Evolutionary conservation across 176 grass and related monocot species (phyloP).

Genomic region (Panicum miliaceum): DNA sequence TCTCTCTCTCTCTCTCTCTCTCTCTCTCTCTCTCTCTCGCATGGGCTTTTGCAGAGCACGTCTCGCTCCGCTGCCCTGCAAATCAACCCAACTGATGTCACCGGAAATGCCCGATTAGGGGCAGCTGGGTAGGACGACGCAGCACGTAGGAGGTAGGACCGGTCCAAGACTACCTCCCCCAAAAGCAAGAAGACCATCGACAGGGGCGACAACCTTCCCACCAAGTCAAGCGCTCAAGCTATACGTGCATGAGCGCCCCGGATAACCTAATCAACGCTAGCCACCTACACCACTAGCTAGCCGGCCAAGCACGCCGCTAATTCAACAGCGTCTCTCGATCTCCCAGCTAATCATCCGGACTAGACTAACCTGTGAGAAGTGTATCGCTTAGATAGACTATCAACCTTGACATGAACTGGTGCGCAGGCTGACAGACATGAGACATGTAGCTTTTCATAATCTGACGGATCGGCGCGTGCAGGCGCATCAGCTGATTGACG

Average conservation of each 20-base stretch:
- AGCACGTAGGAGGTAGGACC: background rate
- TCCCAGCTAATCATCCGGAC: background rate
- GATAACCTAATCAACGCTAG: constrained; percentile 1
- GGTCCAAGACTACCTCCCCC: background rate
- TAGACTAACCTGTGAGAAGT: background rate
- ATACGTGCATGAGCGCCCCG: constrained; percentile 6
- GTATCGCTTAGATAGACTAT: no score
- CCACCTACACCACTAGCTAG: background rate
- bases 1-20: no score
- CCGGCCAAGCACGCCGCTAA: background rate
- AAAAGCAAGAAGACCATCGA: background rate
- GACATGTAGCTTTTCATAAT: background rate
- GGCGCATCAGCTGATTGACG: background rate
- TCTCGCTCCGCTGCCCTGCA: constrained; percentile 27
- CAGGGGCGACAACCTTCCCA: background rate
- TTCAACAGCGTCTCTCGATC: background rate
- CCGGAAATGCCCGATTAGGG: background rate
- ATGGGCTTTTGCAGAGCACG: constrained; percentile 1
- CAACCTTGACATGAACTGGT: no score
- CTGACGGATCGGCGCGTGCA: background rate
- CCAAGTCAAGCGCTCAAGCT: constrained; percentile 56
- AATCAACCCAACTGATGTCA: constrained; percentile 50
- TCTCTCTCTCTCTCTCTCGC: no score
- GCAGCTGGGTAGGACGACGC: background rate
- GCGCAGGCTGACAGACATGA: no score